Conservation (phyloP, 2,329 filamentous ascomycete genomes). For the Penicillium hordei region DNA sequence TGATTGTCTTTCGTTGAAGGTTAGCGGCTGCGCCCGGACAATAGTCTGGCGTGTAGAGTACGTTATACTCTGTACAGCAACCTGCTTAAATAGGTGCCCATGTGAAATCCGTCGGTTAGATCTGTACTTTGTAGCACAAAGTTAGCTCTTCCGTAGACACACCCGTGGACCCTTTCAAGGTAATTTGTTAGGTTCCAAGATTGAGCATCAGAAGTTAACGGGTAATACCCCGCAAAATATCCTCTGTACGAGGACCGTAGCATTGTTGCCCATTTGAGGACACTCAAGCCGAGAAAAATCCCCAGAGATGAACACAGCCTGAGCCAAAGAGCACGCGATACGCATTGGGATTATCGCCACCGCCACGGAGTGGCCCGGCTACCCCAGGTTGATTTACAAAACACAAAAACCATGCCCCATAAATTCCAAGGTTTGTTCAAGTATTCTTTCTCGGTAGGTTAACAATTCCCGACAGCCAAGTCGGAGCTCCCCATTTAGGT, state of each 20-base stretch:
- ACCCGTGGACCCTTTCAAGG: neutral
- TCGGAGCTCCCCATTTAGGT: constrained; percentile 3
- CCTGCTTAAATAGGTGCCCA: neutral
- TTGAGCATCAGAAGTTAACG: neutral
- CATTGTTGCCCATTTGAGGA: neutral
- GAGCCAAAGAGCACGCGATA: neutral
- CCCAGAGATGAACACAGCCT: neutral
- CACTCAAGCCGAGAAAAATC: neutral
- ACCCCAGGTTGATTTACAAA: neutral
- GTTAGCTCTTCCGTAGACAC: neutral
- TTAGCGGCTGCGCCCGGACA: neutral
- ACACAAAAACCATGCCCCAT: too few relatives aligned
- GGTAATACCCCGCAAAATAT: neutral
- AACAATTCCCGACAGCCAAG: neutral
- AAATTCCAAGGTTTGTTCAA: too few relatives aligned
- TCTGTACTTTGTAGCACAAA: neutral
- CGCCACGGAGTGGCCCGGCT: neutral
- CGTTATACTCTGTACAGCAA: neutral
- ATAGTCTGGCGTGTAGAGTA: neutral
- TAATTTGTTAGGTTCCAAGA: neutral
- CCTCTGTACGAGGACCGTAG: neutral
- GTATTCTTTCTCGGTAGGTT: neutral
- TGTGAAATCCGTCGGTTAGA: neutral
- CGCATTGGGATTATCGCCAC: neutral
- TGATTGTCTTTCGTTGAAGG: neutral